A percentile compares a stretch with the other conserved stretches of the same genome.
Conservation (phyloP, 257 asterid genomes). For the Penstemon davidsonii region DNA sequence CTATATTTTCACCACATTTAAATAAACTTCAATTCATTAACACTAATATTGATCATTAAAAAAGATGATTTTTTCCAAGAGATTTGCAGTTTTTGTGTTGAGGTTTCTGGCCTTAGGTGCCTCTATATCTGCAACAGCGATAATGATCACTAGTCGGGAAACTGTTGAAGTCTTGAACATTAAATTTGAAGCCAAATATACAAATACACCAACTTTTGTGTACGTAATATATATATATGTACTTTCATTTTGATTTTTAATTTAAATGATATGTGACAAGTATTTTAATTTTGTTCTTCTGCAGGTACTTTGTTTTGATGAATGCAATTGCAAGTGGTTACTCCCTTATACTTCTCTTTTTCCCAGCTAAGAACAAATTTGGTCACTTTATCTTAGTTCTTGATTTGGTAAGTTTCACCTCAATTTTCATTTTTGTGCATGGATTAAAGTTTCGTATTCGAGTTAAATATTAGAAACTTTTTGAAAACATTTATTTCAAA, state of each 20-base stretch:
- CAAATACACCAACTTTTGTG: conserved; percentile 73
- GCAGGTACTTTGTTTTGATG: conserved; percentile 68
- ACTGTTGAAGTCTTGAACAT: conserved; percentile 55
- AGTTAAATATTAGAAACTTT: too few species aligned
- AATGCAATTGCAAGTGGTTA: conserved; percentile 69
- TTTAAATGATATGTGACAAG: not conserved
- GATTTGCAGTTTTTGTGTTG: conserved; percentile 50
- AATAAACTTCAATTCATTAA: not conserved
- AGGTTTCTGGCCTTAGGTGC: conserved; percentile 80
- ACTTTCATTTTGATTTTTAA: too few species aligned
- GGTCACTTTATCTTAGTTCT: conserved; percentile 53
- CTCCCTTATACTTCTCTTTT: conserved; percentile 54
- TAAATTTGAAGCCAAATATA: conserved; percentile 69
- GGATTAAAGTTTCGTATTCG: too few species aligned
- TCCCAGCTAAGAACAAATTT: conserved; percentile 45
- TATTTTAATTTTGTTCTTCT: not conserved
- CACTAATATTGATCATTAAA: conserved; percentile 2
- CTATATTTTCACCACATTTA: conserved; percentile 8
- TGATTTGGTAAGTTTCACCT: conserved; percentile 51
- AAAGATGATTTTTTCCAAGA: conserved; percentile 48
- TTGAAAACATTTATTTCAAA: too few species aligned
- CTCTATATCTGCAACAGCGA: conserved; percentile 45
- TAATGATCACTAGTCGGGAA: conserved; percentile 71
- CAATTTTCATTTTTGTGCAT: not conserved
- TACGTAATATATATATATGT: conserved; percentile 25